Percentiles rank a stretch among this genome's conserved stretches.
phyloP scores from a whole-genome alignment of 2,329 filamentous ascomycete species.

The Cladosporium sp. region DNA sequence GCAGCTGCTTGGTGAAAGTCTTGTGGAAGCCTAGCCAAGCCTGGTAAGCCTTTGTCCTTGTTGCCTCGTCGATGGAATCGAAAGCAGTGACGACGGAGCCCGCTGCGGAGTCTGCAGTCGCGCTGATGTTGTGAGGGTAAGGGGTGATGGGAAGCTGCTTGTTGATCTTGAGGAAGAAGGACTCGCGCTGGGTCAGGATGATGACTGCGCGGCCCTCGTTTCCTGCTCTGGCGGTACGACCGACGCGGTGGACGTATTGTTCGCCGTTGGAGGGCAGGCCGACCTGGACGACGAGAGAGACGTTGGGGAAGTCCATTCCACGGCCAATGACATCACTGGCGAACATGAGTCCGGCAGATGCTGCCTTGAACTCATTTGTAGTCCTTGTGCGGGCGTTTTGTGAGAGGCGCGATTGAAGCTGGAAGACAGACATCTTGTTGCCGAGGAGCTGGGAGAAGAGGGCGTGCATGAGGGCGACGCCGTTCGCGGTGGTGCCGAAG shows the following conservation, averaged over 20 bases:
- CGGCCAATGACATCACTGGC: constrained; percentile 76
- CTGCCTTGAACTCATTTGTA: constrained; percentile 43
- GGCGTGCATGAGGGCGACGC: constrained; percentile 40
- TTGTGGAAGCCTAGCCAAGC: constrained; percentile 48
- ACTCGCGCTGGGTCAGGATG: constrained; percentile 49
- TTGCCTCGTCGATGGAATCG: constrained; percentile 34
- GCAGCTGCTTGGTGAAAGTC: constrained; percentile 41
- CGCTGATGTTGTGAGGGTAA: constrained; percentile 42
- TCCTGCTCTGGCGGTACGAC: constrained; percentile 84
- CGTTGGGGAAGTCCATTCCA: constrained; percentile 96
- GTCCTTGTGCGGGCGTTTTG: constrained; percentile 41
- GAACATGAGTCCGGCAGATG: constrained; percentile 47
- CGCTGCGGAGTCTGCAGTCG: constrained; percentile 22
- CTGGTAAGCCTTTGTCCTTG: constrained; percentile 43
- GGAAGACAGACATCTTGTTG: constrained; percentile 35
- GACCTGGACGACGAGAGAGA: constrained; percentile 84
- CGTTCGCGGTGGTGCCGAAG: constrained; percentile 46
- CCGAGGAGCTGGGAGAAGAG: constrained; percentile 33
- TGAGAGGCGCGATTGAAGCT: constrained; percentile 42
- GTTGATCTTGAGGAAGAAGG: constrained; percentile 49
- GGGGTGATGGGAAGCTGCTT: constrained; percentile 48
- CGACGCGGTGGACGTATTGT: constrained; percentile 87
- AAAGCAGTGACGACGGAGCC: constrained; percentile 29
- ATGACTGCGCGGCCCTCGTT: constrained; percentile 58
- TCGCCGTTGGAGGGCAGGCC: constrained; percentile 48